phyloP scores from a whole-genome alignment of 1,139 yeast genomes.

The Saccharomycopsis hybrid region DNA sequence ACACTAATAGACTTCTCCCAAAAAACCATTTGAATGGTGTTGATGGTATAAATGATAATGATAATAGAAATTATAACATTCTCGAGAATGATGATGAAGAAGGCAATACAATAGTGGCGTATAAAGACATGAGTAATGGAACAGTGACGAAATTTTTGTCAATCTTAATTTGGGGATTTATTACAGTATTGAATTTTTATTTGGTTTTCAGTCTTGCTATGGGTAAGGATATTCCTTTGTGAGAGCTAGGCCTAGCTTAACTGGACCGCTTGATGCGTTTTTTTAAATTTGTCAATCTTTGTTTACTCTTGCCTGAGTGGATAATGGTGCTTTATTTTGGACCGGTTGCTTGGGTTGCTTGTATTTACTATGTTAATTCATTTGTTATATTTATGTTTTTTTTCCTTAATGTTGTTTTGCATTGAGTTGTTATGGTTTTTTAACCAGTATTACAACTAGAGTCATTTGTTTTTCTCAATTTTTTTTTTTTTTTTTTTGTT shows the following conservation, averaged over 20 bases:
- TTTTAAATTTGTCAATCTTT: no score
- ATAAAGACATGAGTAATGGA: slow-evolving; percentile 66
- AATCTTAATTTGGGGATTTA: slow-evolving; percentile 63
- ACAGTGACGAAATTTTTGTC: slow-evolving; percentile 49
- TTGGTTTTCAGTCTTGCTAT: slow-evolving; percentile 40
- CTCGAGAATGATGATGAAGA: not conserved
- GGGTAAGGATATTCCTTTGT: slow-evolving; percentile 17
- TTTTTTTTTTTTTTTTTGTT: no score
- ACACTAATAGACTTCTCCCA: not conserved
- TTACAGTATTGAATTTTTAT: slow-evolving; percentile 70
- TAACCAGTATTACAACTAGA: no score
- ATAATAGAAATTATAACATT: slow-evolving; percentile 1
- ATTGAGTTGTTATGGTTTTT: no score
- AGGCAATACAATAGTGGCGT: slow-evolving; percentile 22
- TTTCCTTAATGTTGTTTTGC: no score
- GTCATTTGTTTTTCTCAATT: no score
- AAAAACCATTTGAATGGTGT: not conserved
- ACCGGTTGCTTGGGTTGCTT: no score
- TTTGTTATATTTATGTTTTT: no score
- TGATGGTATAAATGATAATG: slow-evolving; percentile 1
- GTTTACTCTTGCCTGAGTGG: no score
- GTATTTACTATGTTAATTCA: no score
- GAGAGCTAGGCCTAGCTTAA: not conserved
- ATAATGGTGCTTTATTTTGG: no score
- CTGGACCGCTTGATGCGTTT: no score